Evolutionary conservation across 352 stramenopile genomes (phyloP), one percentile per base, ranked within the genome.

Genomic region (Saprolegnia diclina): DNA sequence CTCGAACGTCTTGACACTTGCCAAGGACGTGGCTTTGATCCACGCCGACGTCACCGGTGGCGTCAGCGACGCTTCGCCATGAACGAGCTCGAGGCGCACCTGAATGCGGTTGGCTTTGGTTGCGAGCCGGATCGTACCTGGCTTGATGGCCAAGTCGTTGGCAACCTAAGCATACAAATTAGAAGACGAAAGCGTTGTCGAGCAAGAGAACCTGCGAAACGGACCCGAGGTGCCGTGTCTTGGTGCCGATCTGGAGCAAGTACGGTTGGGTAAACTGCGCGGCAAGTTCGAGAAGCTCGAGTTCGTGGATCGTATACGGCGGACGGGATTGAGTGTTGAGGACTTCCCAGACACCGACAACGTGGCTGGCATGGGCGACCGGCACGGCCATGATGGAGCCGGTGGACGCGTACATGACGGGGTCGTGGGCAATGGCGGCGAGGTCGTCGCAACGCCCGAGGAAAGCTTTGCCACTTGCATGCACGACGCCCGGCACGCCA

Each of bases 251-350:
- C 24, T 69, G 63, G 5, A 16, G 2, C 37, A 69, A 69, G 21
- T 69, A 69, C 21, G 63, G 63, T 37, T 69, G 63, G 32, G 54
- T 69, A 42, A 69, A 69, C 16, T 52, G 53, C 22, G 63, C 63
- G 2, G 63, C 63, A n/a, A 69, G 37, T 38, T 69, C 63, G 4
- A 69, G 63, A 11, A 69, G 46, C 13, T 69, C 3, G 7, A 62
- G 11, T 29, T 69, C 63, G 38, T 69, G 42, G 18, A 13, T 35
- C 19, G 63, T 35, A 45, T 69, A 69, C 7, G 52, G 52, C 19
- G 35, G 11, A 14, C 14, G 11, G 13, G 11, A 21, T 13, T 45
- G 2, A 24, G 53, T 32, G 26, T 29, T 62, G 35, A 69, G 21
- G 13, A 69, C 38, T 46, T 69, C 63, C 63, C 63, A 69, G 26